phyloP scores from a whole-genome alignment of 306 rosid species.

The Hylodesmum podocarpum region DNA sequence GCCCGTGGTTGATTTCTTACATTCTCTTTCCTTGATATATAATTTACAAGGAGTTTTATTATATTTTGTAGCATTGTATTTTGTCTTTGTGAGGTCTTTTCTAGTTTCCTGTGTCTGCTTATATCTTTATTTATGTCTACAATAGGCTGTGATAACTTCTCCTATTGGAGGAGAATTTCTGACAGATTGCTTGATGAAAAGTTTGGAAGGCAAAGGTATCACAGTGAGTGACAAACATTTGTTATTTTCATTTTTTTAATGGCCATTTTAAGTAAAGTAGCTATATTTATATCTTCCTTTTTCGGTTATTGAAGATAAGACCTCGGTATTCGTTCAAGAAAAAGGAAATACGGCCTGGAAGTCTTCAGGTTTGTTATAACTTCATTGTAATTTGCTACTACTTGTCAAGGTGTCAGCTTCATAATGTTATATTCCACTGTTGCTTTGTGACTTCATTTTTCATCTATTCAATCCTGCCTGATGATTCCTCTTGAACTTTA shows the following conservation, averaged over 20 bases:
- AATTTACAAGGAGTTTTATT: slow-evolving; percentile 6
- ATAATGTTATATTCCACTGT: neutral
- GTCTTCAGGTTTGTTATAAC: slow-evolving; percentile 75
- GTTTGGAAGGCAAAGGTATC: slow-evolving; percentile 96
- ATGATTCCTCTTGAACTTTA: slow-evolving; percentile 20
- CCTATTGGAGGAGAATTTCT: slow-evolving; percentile 97
- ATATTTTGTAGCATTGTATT: neutral
- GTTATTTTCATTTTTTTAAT: neutral
- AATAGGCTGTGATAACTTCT: slow-evolving; percentile 81
- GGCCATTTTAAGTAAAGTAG: slow-evolving; percentile 17
- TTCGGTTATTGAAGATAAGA: slow-evolving; percentile 55
- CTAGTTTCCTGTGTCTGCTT: neutral
- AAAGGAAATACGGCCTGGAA: slow-evolving; percentile 90
- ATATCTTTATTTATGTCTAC: slow-evolving; percentile 21
- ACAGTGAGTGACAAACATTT: slow-evolving; percentile 52
- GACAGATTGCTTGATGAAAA: slow-evolving; percentile 88
- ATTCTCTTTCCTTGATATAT: neutral
- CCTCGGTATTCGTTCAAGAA: slow-evolving; percentile 92
- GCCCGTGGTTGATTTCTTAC: neutral
- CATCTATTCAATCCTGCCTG: neutral
- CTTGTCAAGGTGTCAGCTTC: neutral
- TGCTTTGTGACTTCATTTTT: neutral
- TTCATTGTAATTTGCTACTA: neutral
- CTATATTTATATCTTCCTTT: slow-evolving; percentile 5
- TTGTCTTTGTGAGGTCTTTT: neutral